These are phyloP conservation scores for Botrytis paeoniae DNA, from an alignment of 2,329 filamentous ascomycete genomes.

Conservation along the genomic window DNA sequence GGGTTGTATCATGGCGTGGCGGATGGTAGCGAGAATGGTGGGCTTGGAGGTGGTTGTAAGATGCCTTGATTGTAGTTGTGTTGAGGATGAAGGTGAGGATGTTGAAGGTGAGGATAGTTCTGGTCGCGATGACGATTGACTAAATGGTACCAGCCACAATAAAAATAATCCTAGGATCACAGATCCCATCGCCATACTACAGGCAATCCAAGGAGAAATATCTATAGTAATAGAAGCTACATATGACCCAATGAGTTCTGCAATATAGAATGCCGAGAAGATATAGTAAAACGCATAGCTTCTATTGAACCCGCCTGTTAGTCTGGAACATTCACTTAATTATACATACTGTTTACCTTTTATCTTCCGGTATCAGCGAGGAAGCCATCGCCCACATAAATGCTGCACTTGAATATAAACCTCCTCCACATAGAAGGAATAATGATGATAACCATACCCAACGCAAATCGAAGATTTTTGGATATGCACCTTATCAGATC, in stretches of 20 bases:
- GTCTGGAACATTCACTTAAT: background rate
- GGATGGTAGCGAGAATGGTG: conserved; percentile 20
- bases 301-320: conserved; percentile 18
- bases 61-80: background rate
- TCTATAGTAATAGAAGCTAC: conserved; percentile 33
- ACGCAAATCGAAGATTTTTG: conserved; percentile 29
- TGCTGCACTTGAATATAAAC: conserved; percentile 34
- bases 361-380: conserved; percentile 30
- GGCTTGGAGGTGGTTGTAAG: background rate
- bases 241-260: conserved; percentile 35
- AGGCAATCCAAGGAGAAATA: conserved; percentile 37
- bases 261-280: conserved; percentile 37
- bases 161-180: conserved; percentile 28
- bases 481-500: conserved; percentile 31
- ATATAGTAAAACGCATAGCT: conserved; percentile 37
- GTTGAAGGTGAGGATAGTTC: background rate
- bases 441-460: conserved; percentile 36
- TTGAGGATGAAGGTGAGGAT: background rate
- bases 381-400: conserved; percentile 39
- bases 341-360: conserved; percentile 24
- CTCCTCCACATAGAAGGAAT: conserved; percentile 35
- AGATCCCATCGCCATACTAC: conserved; percentile 30
- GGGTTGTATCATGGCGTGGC: conserved; percentile 21
- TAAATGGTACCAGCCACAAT: conserved; percentile 29
- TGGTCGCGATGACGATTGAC: background rate